Base-by-base conservation (phyloP, 164 flowering plant species). In the Annona cherimola region DNA sequence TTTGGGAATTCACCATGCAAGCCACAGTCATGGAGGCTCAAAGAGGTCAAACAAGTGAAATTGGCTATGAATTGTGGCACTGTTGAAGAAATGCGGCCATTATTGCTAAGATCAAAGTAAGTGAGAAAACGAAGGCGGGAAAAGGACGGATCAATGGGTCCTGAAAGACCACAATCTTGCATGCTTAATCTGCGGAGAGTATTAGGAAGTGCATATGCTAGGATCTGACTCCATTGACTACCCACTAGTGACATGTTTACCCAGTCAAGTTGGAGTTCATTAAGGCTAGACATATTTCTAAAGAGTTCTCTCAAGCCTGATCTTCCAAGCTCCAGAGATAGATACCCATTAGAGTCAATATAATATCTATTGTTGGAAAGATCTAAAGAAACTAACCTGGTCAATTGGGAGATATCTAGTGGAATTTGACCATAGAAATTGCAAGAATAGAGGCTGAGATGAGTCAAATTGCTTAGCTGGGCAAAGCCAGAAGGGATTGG, bases 371-470 rank as follows among this genome's bases (percentile, higher is more conserved):
- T 50, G 16, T 50, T 0, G 14, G 57, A 50, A 50, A 50, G 57
- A 50, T 74, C 77, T 4, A 78, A 75, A 3, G 73, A 67, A 63
- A 78, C 75, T 70, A 78, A 71, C 70, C 67, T 64, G 16, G 69
- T 77, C 79, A 84, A 44, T 0, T 46, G 69, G 1, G 86, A 78
- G 2, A 86, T 70, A 59, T 69, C 81, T 11, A 69, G 40, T 0
- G 86, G 90, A 54, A 79, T 74, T 39, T 84, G 85, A 39, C 88
- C 88, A 0, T 5, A 20, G 46, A 87, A 84, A 46, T 79, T 77
- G 16, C 87, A 70, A 20, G 74, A 65, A 18, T 88, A 86, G 54
- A 88, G 63, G 66, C 88, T 84, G 71, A 88, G 85, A 71, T 75
- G 45, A 7, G 35, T 74, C 78, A 87, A 70, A 59, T 16, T 50